Percentiles rank a stretch among this genome's conserved stretches.
phyloP scores from a whole-genome alignment of 129 eudicot species.

The Mikania micrantha region DNA sequence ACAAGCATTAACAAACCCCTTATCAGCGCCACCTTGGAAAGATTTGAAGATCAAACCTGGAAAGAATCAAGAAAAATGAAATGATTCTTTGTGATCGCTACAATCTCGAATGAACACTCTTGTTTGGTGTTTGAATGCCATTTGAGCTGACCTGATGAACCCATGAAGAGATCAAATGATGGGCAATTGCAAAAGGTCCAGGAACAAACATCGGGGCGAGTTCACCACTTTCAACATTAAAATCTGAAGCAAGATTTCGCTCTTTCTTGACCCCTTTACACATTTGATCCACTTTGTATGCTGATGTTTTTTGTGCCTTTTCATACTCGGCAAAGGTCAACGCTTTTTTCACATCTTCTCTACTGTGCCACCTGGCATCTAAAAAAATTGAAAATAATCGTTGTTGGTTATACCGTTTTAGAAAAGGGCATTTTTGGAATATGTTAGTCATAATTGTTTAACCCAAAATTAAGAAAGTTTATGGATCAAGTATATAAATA shows the following conservation, averaged over 20 bases:
- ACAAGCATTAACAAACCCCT: slow-evolving; percentile 5
- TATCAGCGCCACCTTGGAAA: slow-evolving; percentile 18
- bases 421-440: not conserved
- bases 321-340: slow-evolving; percentile 54
- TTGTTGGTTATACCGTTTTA: not conserved
- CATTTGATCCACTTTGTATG: slow-evolving; percentile 61
- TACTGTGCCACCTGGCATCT: slow-evolving; percentile 43
- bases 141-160: slow-evolving; percentile 30
- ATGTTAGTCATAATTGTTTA: no score
- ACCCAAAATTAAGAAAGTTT: no score
- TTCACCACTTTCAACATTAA: slow-evolving; percentile 77
- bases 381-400: not conserved
- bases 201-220: slow-evolving; percentile 76
- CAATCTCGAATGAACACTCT: not conserved
- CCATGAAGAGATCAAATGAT: slow-evolving; percentile 81
- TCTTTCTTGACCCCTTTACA: slow-evolving; percentile 67
- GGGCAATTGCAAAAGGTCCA: slow-evolving; percentile 79
- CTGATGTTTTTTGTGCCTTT: slow-evolving; percentile 67
- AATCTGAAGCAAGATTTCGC: slow-evolving; percentile 59
- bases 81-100: not conserved
- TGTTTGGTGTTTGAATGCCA: slow-evolving; percentile 3
- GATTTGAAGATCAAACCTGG: slow-evolving; percentile 22
- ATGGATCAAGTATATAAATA: no score
- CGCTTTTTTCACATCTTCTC: slow-evolving; percentile 72
- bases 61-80: slow-evolving; percentile 21